Conservation (phyloP, 345 rosid species). For the Pelargonium nanum region DNA sequence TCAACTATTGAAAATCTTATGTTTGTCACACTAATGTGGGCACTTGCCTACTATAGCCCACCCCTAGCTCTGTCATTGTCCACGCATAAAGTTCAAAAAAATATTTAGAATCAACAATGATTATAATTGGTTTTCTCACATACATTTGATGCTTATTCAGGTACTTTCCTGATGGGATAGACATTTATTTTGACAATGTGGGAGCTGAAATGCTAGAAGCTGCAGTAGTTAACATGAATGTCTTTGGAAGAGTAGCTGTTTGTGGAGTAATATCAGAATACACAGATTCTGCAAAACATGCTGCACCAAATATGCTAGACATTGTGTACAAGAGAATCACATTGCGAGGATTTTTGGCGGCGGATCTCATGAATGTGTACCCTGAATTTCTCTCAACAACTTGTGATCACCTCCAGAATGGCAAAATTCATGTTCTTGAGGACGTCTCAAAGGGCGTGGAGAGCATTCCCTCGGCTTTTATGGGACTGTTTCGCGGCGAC, state of each 20-base stretch:
- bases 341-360: background rate
- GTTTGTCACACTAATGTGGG: too few relatives aligned
- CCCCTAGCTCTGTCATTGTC: too few relatives aligned
- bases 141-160: too few relatives aligned
- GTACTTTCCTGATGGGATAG: slow-evolving; percentile 1
- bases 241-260: background rate
- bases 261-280: background rate
- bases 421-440: background rate
- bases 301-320: background rate
- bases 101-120: too few relatives aligned
- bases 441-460: background rate
- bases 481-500: background rate
- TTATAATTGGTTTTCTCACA: too few relatives aligned
- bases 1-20: too few relatives aligned
- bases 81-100: too few relatives aligned
- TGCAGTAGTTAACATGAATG: background rate
- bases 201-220: background rate
- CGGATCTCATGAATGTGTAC: background rate
- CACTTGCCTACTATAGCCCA: too few relatives aligned
- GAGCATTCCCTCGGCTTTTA: background rate
- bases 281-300: background rate
- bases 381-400: background rate
- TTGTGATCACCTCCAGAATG: too few relatives aligned
- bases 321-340: background rate
- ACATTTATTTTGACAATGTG: slow-evolving; percentile 1